Conservation (phyloP, 192 early-diverging fungal species). For the Podochytrium sp. region DNA sequence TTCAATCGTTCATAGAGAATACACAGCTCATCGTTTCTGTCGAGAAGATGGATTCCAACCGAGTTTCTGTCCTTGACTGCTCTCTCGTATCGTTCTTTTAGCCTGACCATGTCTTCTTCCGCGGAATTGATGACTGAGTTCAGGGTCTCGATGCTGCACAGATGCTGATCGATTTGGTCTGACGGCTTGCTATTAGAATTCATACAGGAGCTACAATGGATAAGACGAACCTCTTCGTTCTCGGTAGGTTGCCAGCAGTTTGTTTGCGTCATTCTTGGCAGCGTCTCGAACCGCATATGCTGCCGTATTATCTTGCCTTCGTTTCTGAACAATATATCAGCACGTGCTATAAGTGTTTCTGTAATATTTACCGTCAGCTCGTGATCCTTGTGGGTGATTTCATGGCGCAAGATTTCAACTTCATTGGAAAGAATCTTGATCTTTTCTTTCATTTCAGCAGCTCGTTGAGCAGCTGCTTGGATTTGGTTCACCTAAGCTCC, state of each 20-base stretch:
- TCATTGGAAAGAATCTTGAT: conserved; percentile 65
- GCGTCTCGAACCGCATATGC: conserved; percentile 57
- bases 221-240: conserved; percentile 48
- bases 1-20: conserved; percentile 63
- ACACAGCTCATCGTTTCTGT: conserved; percentile 66
- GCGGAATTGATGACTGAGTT: conserved; percentile 55
- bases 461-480: conserved; percentile 59
- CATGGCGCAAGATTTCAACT: conserved; percentile 65
- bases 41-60: conserved; percentile 57
- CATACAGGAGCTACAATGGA: neutral
- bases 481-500: conserved; percentile 55
- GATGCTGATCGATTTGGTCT: conserved; percentile 65
- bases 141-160: conserved; percentile 61
- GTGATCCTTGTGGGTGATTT: conserved; percentile 60
- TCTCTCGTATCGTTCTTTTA: conserved; percentile 53
- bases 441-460: conserved; percentile 71
- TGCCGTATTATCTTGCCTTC: conserved; percentile 58
- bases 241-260: conserved; percentile 52
- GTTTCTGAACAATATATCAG: conserved; percentile 38
- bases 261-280: conserved; percentile 68
- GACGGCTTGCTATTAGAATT: conserved; percentile 1
- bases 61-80: conserved; percentile 57
- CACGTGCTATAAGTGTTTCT: neutral
- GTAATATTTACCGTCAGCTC: conserved; percentile 50
- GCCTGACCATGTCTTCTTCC: conserved; percentile 56